Base-by-base conservation (phyloP, 768 basidiomycete species). In the Phaffia tasmanica region DNA sequence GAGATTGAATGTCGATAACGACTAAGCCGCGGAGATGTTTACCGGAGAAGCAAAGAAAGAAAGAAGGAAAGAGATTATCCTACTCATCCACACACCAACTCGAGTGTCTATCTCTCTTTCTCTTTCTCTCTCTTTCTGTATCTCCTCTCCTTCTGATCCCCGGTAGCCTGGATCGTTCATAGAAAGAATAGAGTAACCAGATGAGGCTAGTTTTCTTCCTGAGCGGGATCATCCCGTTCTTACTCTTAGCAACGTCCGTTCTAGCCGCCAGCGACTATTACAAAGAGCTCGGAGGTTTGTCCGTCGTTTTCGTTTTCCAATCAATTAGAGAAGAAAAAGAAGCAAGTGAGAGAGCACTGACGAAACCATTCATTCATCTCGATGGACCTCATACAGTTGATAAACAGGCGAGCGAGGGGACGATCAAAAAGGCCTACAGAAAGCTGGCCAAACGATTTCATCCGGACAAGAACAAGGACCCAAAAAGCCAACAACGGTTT, bases 391-490 rank as follows among this genome's bases (percentile, higher is more conserved):
- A 21, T 64, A 23, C 70, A 82, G 81, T 94, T 55, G 83, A 84
- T 72, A 84, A 79, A 71, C 85, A 87, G 54, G 89, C 91, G 18
- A 86, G 86, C 48, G 88, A 92, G 54, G 84, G 84, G 73, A 91
- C 94, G 73, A 89, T 97, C 74, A 83, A 87, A 76, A 86, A 88
- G 70, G 89, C 92, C 2, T 97, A 95, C 79, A 91, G 91, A 76
- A 85, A 84, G 72, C 80, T 93, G 21, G 89, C 89, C 75, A 84
- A 84, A 72, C 89, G 85, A 78, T 90, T 82, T 64, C 93, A 98
- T 73, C 94, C 94, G 0, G 94, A 99, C 80, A 95, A 94, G 80
- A 95, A 93, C 77, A 86, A 86, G 72, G 88, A 87, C 19, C 82
- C 85, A 63, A 73, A 69, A 19, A 88, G 91, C 16, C 86, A 91